Conservation (phyloP, 2,329 filamentous ascomycete species). For the Microsporum canis region DNA sequence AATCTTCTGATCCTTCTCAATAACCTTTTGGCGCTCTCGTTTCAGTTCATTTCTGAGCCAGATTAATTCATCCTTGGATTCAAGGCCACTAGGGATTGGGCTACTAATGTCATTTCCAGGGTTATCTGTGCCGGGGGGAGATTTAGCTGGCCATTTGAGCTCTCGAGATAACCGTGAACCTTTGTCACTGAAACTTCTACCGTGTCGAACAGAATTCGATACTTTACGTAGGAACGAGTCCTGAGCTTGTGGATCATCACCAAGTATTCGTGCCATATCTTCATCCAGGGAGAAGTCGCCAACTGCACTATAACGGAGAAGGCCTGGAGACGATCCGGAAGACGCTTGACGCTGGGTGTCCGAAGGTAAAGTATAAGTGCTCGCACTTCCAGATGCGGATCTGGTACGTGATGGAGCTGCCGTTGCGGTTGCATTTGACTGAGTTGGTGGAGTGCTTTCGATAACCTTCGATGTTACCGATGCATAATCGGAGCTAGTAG, state of each 20-base stretch:
- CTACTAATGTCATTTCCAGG: slow-evolving; percentile 56
- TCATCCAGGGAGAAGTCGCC: slow-evolving; percentile 91
- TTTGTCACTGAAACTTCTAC: slow-evolving; percentile 69
- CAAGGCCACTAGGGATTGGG: slow-evolving; percentile 52
- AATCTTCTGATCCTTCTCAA: slow-evolving; percentile 76
- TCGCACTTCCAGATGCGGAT: slow-evolving; percentile 5
- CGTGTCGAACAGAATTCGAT: slow-evolving; percentile 88
- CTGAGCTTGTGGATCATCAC: slow-evolving; percentile 51
- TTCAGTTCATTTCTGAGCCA: slow-evolving; percentile 61
- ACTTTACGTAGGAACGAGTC: slow-evolving; percentile 77
- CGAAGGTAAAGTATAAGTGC: slow-evolving; percentile 1
- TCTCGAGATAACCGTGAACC: slow-evolving; percentile 49
- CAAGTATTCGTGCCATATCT: slow-evolving; percentile 82
- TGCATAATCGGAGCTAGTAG: slow-evolving; percentile 2
- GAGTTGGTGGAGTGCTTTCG: slow-evolving; percentile 9
- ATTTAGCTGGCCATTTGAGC: slow-evolving; percentile 55
- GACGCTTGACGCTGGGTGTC: slow-evolving; percentile 21
- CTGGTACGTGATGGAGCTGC: slow-evolving; percentile 6
- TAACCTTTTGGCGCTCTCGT: slow-evolving; percentile 71
- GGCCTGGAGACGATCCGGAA: slow-evolving; percentile 50
- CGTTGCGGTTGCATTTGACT: not conserved
- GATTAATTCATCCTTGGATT: slow-evolving; percentile 49
- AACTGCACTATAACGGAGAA: slow-evolving; percentile 62
- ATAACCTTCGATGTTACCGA: not conserved
- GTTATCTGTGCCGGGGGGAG: slow-evolving; percentile 45